Base-by-base conservation (phyloP, 1,139 yeast genomes). In the Sugiyamaella pinicola region DNA sequence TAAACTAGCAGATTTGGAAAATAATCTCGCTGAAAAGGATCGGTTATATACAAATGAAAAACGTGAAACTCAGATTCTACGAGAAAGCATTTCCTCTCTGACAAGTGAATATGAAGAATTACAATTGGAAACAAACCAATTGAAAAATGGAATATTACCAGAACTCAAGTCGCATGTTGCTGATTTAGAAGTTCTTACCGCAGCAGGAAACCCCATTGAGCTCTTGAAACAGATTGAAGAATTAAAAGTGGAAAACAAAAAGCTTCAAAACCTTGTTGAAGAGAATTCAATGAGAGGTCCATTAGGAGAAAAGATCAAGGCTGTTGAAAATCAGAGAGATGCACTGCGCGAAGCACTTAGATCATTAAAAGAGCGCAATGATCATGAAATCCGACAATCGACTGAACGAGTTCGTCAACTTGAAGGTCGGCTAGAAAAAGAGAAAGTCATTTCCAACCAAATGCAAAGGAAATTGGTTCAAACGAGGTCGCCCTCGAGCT, bases 321-420 rank as follows among this genome's bases (percentile, higher is more conserved):
- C 66, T 1, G 66, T 70, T 33, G 74, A 70, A 49, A 62, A 65
- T 69, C 84, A 55, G 64, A 75, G 68, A 61, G 71, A 54, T 70
- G 82, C 67, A 58, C 75, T 63, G 68, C 75, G 66, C 56, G 75
- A 72, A 39, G 72, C 74, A 0, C 55, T 71, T 35, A 62, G 74
- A 17, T 65, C 74, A 0, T 56, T 71, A 49, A 61, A 72, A 10
- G 73, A 70, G 52, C 65, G 73, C 35, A 70, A 70, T 49, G 74
- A 70, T 54, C 70, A 70, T 29, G 74, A 71, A 49, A 66, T 69
- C 47, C 53, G 64, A n/a, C 64, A 65, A 42, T 54, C 66, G 21
- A 58, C 61, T 1, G 69, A 64, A 17, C 64, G 71, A 19, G 63
- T 71, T 19, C 61, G 64, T 18, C 67, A 64, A 49, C 59, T 68